Evolutionary conservation across 2,329 filamentous ascomycete genomes (phyloP), one percentile per base, ranked within the genome.

Genomic region (Xylaria sp.): DNA sequence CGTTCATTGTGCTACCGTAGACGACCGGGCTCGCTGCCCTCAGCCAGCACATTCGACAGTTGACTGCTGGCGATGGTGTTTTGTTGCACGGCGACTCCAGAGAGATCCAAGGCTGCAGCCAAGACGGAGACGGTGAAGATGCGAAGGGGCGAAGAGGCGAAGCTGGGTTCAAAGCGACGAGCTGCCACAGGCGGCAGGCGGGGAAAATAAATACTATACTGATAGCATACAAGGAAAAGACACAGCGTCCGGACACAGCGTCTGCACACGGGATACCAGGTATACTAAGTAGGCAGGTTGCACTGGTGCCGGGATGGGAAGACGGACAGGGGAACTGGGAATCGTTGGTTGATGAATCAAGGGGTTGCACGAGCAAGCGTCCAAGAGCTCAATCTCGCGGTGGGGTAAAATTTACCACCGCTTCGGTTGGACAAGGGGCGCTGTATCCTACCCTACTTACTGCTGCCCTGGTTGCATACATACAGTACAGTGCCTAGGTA

Each of bases 1-100:
- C 69, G 58, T 62, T 67, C 69, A 72, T 72, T 27, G 47, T 55
- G 58, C 29, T 21, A 27, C 7, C 9, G 31, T 43, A 17, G 43
- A 29, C 31, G 31, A 43, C 19, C 54, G 54, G 58, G 62, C 62
- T 63, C 64, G 54, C 47, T 56, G 57, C 53, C 56, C 57, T 35
- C 48, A 46, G 46, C 37, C 37, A 31, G 46, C 27, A 57, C 29
- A 19, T 46, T 3, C 41, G 54, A 47, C 25, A 8, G 27, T 25
- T n/a, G 49, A 13, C 10, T 11, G 29, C 27, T 33, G 29, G 33
- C 10, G 47, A 37, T 25, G 21, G n/a, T n/a, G 19, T 23, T 13
- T 25, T n/a, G 47, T 25, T 25, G 3, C 8, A 33, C 4, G 31
- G 44, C 27, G 38, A 19, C 8, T 23, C 31, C 21, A 29, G 44